A percentile compares a stretch with the other conserved stretches of the same genome.
Evolutionary conservation across 1,139 yeast genomes (phyloP).

Genomic region (Pichia terricola): DNA sequence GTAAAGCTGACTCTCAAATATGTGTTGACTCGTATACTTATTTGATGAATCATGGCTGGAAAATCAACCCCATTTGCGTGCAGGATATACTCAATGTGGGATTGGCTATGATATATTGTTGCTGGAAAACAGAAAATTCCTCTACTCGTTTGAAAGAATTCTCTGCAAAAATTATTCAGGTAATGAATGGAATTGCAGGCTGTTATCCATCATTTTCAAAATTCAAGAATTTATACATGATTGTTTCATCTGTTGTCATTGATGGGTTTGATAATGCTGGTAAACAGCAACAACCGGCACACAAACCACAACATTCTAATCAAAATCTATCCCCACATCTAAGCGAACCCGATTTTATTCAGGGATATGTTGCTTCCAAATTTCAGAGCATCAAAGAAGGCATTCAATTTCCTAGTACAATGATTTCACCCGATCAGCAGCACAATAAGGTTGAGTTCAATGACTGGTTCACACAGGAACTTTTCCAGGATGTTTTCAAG

Average conservation of each 20-base stretch:
- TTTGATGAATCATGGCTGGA: constrained; percentile 13
- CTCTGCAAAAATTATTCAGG: constrained; percentile 6
- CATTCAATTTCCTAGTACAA: constrained; percentile 8
- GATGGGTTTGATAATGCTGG: constrained; percentile 10
- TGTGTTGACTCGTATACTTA: constrained; percentile 11
- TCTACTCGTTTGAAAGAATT: constrained; percentile 10
- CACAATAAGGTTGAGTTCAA: constrained; percentile 12
- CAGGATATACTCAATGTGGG: constrained; percentile 16
- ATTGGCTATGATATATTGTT: constrained; percentile 17
- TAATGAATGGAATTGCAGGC: constrained; percentile 14
- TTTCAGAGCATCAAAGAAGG: constrained; percentile 10
- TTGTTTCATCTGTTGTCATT: constrained; percentile 15
- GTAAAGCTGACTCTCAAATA: constrained; percentile 12
- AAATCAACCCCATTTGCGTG: constrained; percentile 11
- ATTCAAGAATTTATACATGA: constrained; percentile 13
- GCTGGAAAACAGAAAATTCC: constrained; percentile 16
- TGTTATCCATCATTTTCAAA: constrained; percentile 13
- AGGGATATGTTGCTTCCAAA: constrained; percentile 7
- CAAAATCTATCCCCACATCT: background rate
- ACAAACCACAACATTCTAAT: background rate
- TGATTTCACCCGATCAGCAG: too few species aligned
- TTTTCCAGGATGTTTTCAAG: constrained; percentile 16
- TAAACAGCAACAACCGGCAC: background rate
- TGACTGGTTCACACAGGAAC: constrained; percentile 19
- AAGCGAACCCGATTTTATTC: constrained; percentile 1